Evolutionary conservation across 805 yeast species (phyloP).

Genomic region (Torulaspora quercuum): DNA sequence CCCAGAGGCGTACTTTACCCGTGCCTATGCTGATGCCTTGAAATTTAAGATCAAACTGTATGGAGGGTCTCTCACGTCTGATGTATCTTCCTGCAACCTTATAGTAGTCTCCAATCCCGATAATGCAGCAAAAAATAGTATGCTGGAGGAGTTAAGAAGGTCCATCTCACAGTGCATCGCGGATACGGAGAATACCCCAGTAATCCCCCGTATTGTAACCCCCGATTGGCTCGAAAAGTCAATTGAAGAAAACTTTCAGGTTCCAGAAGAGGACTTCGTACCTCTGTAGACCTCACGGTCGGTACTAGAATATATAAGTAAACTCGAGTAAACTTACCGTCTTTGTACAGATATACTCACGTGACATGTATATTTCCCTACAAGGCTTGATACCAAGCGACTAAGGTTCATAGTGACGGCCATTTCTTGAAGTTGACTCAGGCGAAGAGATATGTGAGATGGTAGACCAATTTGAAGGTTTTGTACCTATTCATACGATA

Average conservation of each 20-base stretch:
- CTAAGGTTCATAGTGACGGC: constrained; percentile 5
- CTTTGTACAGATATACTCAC: too few species aligned
- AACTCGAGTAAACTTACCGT: too few species aligned
- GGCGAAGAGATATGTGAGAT: constrained; percentile 11
- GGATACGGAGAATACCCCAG: constrained; percentile 12
- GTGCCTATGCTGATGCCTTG: constrained; percentile 1
- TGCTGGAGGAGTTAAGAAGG: constrained; percentile 6
- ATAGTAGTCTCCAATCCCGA: constrained; percentile 38
- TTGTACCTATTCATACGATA: constrained; percentile 82
- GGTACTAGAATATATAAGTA: too few species aligned
- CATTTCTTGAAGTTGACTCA: neutral
- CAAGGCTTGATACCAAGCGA: too few species aligned
- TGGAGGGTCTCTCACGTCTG: constrained; percentile 43
- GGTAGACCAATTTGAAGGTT: constrained; percentile 50
- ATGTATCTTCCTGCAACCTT: constrained; percentile 36
- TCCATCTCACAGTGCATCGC: constrained; percentile 4
- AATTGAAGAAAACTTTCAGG: constrained; percentile 33
- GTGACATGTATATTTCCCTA: too few species aligned
- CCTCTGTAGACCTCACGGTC: constrained; percentile 8
- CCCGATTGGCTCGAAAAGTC: constrained; percentile 39
- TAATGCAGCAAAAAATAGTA: constrained; percentile 1
- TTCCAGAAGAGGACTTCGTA: constrained; percentile 34
- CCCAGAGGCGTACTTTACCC: constrained; percentile 7
- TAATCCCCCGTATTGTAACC: constrained; percentile 37
- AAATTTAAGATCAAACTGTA: constrained; percentile 35